Evolutionary conservation across 1,284 basidiomycete genomes (phyloP).

Genomic region (Thelephora terrestris): DNA sequence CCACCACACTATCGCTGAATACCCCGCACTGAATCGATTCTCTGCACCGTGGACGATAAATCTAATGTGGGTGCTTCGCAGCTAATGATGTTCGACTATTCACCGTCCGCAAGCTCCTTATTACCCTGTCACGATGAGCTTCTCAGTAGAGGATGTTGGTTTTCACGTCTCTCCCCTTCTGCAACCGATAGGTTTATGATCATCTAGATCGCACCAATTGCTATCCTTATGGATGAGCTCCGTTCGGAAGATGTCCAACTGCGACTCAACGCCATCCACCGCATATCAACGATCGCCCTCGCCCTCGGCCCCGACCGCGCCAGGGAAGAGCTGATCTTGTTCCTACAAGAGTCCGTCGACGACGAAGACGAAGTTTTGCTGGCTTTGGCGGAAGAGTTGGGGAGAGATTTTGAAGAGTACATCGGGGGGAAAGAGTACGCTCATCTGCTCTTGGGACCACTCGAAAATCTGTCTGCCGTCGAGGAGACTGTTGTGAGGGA

Average conservation of each 20-base stretch:
- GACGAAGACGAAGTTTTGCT: constrained; percentile 99
- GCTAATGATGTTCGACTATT: background rate
- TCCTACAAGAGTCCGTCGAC: constrained; percentile 96
- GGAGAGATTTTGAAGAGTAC: constrained; percentile 88
- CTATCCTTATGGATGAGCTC: constrained; percentile 90
- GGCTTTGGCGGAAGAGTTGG: constrained; percentile 93
- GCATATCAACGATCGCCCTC: constrained; percentile 96
- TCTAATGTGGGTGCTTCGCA: background rate
- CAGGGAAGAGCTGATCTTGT: constrained; percentile 93
- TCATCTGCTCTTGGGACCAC: constrained; percentile 82
- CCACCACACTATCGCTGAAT: no score
- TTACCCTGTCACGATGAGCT: constrained; percentile 41
- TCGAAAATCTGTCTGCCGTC: constrained; percentile 94
- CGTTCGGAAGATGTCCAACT: constrained; percentile 93
- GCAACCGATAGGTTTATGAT: constrained; percentile 9
- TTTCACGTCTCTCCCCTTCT: constrained; percentile 7
- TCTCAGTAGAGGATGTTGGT: constrained; percentile 47
- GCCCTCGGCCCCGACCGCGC: constrained; percentile 94
- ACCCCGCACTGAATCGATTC: no score
- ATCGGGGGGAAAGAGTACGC: constrained; percentile 87
- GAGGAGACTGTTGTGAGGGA: constrained; percentile 98
- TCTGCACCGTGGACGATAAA: background rate
- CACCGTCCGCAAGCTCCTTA: background rate
- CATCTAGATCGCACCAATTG: constrained; percentile 69
- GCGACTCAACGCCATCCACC: constrained; percentile 94